Conservation (phyloP, 2,329 filamentous ascomycete species). For the Pleurostoma richardsiae region DNA sequence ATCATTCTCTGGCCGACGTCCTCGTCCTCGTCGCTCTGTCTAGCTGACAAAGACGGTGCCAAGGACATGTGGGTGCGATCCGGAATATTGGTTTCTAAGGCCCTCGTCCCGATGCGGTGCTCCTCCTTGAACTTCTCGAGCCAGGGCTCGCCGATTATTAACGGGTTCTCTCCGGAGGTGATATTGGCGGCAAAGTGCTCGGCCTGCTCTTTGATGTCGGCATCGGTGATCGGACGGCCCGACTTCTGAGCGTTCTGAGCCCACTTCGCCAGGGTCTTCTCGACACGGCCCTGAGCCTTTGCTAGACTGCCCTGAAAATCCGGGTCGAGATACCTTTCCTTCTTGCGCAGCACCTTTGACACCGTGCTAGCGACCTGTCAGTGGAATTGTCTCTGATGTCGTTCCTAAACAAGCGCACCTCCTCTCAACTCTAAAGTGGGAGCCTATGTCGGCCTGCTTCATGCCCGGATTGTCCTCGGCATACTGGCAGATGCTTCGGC, state of each 20-base stretch:
- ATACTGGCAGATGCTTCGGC: slow-evolving; percentile 89
- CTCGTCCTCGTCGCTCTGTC: slow-evolving; percentile 62
- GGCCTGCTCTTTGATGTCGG: slow-evolving; percentile 81
- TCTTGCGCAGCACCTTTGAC: slow-evolving; percentile 93
- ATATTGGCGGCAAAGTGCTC: slow-evolving; percentile 73
- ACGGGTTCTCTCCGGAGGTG: slow-evolving; percentile 61
- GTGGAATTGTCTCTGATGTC: background rate
- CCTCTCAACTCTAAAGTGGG: slow-evolving; percentile 91
- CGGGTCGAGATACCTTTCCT: slow-evolving; percentile 85
- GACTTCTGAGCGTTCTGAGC: slow-evolving; percentile 74
- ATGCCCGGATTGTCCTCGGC: slow-evolving; percentile 84
- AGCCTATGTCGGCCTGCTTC: slow-evolving; percentile 95
- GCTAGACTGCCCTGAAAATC: slow-evolving; percentile 76
- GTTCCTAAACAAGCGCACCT: slow-evolving; percentile 66
- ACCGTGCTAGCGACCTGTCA: slow-evolving; percentile 66
- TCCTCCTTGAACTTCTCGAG: slow-evolving; percentile 95
- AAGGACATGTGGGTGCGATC: slow-evolving; percentile 57
- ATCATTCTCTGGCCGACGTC: slow-evolving; percentile 46
- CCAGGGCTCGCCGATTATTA: slow-evolving; percentile 71
- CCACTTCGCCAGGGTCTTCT: slow-evolving; percentile 85
- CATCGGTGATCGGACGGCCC: slow-evolving; percentile 69
- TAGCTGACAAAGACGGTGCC: slow-evolving; percentile 64
- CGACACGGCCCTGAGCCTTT: slow-evolving; percentile 81
- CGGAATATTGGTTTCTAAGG: slow-evolving; percentile 66
- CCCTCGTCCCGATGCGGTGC: slow-evolving; percentile 55